Evolutionary conservation across 768 basidiomycete genomes (phyloP).

Genomic region (Zangia roseola): DNA sequence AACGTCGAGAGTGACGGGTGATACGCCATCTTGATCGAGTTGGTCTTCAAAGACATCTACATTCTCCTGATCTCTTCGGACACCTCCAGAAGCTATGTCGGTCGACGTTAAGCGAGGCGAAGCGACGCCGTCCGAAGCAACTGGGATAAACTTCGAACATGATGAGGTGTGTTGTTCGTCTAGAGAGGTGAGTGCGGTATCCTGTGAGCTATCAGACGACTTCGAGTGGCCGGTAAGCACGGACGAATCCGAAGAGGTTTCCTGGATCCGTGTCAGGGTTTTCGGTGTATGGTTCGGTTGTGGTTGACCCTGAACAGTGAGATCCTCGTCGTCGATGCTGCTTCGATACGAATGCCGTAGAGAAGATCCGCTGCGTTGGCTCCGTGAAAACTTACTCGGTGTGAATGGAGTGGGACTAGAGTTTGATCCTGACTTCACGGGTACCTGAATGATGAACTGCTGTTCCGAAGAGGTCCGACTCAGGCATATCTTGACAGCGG

Average conservation of each 20-base stretch:
- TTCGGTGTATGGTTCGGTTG: conserved; percentile 25
- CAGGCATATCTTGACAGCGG: conserved; percentile 81
- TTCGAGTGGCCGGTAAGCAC: conserved; percentile 42
- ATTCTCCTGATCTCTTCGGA: conserved; percentile 34
- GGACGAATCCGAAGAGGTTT: conserved; percentile 52
- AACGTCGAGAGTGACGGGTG: conserved; percentile 42
- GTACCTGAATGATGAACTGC: conserved; percentile 65
- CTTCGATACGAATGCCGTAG: conserved; percentile 37
- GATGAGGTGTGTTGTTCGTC: conserved; percentile 42
- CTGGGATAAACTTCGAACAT: conserved; percentile 27
- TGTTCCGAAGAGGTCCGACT: conserved; percentile 59
- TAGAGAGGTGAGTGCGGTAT: conserved; percentile 49
- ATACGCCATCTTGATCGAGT: conserved; percentile 51
- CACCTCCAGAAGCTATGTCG: conserved; percentile 57
- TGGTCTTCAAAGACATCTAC: conserved; percentile 49
- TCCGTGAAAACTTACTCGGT: conserved; percentile 47
- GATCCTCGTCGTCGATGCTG: conserved; percentile 56
- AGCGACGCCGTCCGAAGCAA: conserved; percentile 18
- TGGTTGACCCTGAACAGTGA: conserved; percentile 54
- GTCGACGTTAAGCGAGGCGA: conserved; percentile 33
- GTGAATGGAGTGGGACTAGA: conserved; percentile 44
- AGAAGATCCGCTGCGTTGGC: conserved; percentile 38
- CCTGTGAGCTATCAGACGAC: conserved; percentile 44
- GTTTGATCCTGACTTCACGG: conserved; percentile 48
- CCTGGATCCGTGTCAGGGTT: conserved; percentile 29